phyloP scores from a whole-genome alignment of 208 protist species.

The Crithidia thermophila region DNA sequence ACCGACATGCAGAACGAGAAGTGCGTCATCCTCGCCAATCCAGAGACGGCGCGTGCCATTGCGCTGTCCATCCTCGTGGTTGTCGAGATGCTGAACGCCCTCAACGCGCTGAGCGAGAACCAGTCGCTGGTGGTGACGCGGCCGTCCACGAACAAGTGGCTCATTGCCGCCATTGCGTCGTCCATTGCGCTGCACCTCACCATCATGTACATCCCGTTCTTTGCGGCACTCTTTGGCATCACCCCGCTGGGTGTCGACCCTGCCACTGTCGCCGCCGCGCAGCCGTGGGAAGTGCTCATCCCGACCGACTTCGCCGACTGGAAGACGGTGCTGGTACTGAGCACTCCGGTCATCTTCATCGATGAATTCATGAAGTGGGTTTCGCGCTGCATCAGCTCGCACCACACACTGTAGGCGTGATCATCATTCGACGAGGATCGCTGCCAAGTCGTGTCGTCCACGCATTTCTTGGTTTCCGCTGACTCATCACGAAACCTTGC shows the following conservation, averaged over 20 bases:
- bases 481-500: too few relatives aligned
- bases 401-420: constrained; percentile 26
- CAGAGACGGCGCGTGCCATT: constrained; percentile 80
- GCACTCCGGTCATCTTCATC: constrained; percentile 93
- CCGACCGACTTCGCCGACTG: constrained; percentile 88
- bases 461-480: too few relatives aligned
- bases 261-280: constrained; percentile 39
- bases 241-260: constrained; percentile 75
- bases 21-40: constrained; percentile 60
- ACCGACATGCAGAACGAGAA: constrained; percentile 50
- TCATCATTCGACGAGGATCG: constrained; percentile 6
- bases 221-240: constrained; percentile 88
- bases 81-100: constrained; percentile 96
- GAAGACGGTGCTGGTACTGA: constrained; percentile 87
- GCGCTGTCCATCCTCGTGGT: constrained; percentile 94
- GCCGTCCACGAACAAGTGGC: constrained; percentile 78
- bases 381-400: constrained; percentile 33
- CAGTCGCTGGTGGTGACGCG: constrained; percentile 77
- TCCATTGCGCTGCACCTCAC: constrained; percentile 89
- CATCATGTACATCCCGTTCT: constrained; percentile 93
- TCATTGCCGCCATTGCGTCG: constrained; percentile 81
- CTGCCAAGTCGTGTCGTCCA: too few relatives aligned
- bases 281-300: constrained; percentile 69
- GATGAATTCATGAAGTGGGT: constrained; percentile 94
- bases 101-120: constrained; percentile 95